Percentiles rank a stretch among this genome's conserved stretches.
These are phyloP conservation scores for Leucaena leucocephala DNA, from an alignment of 306 rosid genomes.

Conservation along the genomic window DNA sequence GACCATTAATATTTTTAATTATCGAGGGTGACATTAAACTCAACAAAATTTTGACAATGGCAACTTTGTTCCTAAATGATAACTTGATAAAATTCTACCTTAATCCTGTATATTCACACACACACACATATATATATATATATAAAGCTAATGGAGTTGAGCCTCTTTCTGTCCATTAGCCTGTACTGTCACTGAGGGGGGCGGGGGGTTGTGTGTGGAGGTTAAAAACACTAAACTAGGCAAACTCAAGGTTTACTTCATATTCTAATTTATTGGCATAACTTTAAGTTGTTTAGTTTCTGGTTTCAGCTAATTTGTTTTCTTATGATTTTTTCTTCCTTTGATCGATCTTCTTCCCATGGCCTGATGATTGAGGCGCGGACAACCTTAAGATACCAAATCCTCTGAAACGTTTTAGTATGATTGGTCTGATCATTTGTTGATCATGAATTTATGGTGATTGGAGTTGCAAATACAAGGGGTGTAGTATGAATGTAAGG, in stretches of 20 bases:
- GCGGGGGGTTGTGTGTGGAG: too few relatives aligned
- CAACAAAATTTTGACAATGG: too few relatives aligned
- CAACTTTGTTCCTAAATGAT: too few relatives aligned
- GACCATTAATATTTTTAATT: too few relatives aligned
- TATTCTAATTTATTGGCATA: not conserved
- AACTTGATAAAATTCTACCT: too few relatives aligned
- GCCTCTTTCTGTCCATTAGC: too few relatives aligned
- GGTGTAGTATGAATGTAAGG: not conserved
- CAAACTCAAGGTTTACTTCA: not conserved
- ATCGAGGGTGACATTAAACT: too few relatives aligned
- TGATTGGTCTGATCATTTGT: not conserved
- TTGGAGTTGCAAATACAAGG: not conserved
- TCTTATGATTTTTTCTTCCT: too few relatives aligned
- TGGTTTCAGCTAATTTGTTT: not conserved
- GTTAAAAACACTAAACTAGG: not conserved
- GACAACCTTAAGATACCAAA: not conserved
- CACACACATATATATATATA: too few relatives aligned
- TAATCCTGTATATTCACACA: too few relatives aligned
- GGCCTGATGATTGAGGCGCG: not conserved
- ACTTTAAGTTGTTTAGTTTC: not conserved
- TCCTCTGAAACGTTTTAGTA: not conserved
- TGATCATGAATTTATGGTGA: conserved; percentile 2
- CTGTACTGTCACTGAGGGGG: too few relatives aligned
- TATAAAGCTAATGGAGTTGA: too few relatives aligned
- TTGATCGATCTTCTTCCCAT: not conserved